Evolutionary conservation across 768 basidiomycete species (phyloP).

Genomic region (Dentipellis sp.): DNA sequence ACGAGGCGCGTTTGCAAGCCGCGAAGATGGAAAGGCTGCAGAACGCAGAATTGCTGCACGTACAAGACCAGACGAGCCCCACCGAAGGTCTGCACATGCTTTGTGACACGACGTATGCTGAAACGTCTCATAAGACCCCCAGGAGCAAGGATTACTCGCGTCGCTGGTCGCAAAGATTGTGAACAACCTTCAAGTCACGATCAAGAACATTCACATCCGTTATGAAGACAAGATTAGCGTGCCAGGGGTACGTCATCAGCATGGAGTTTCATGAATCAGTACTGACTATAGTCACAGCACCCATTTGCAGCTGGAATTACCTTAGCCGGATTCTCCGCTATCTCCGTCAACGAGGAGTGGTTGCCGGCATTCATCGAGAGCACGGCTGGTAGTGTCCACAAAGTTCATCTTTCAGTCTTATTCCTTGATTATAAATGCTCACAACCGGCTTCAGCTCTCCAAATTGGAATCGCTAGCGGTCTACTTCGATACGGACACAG

Average conservation of each 20-base stretch:
- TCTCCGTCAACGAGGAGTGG: slow-evolving; percentile 87
- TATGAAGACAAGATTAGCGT: slow-evolving; percentile 95
- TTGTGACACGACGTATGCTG: not conserved
- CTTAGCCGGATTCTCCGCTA: slow-evolving; percentile 76
- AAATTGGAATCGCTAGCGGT: slow-evolving; percentile 79
- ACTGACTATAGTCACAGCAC: slow-evolving; percentile 42
- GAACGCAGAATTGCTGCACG: slow-evolving; percentile 77
- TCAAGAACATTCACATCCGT: slow-evolving; percentile 92
- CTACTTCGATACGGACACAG: slow-evolving; percentile 92
- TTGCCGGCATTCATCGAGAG: slow-evolving; percentile 88
- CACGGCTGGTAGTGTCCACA: slow-evolving; percentile 79
- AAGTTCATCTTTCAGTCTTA: slow-evolving; percentile 35
- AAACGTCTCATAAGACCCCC: slow-evolving; percentile 10
- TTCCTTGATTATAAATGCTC: not conserved
- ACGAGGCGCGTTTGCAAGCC: slow-evolving; percentile 72
- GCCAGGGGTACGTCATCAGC: slow-evolving; percentile 58
- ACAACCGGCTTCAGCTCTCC: slow-evolving; percentile 48
- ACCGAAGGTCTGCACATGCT: slow-evolving; percentile 31
- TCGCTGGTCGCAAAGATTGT: slow-evolving; percentile 84
- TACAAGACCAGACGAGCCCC: slow-evolving; percentile 46
- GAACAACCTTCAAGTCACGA: slow-evolving; percentile 92
- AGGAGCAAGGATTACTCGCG: slow-evolving; percentile 75
- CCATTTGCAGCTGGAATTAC: slow-evolving; percentile 92
- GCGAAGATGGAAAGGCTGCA: slow-evolving; percentile 84
- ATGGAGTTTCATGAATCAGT: not conserved